Evolutionary conservation across 2,329 filamentous ascomycete genomes (phyloP).

Genomic region (Catunica adiposa): DNA sequence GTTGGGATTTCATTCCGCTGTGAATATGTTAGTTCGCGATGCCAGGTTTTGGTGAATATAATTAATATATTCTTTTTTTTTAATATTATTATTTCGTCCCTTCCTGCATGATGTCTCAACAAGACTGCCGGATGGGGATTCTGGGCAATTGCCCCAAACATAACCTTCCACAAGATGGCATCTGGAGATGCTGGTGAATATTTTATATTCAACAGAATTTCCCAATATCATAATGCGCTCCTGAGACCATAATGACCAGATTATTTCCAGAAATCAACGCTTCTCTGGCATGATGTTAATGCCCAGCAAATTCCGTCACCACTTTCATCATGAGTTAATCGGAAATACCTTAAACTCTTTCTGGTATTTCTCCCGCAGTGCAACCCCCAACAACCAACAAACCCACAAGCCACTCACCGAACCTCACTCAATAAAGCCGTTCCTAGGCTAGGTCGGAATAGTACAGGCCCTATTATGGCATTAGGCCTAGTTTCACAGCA

Average conservation of each 20-base stretch:
- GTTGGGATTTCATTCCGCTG: too few species aligned
- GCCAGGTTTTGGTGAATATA: too few species aligned
- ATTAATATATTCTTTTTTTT: too few species aligned
- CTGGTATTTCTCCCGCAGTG: not conserved
- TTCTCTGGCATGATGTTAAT: conserved; percentile 1
- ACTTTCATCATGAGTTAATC: not conserved
- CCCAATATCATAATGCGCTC: not conserved
- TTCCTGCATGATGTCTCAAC: not conserved
- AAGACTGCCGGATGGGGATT: not conserved
- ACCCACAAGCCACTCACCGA: not conserved
- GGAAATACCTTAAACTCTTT: not conserved
- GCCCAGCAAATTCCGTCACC: not conserved
- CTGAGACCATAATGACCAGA: not conserved
- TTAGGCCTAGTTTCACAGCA: not conserved
- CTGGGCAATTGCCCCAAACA: not conserved
- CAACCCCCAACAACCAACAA: conserved; percentile 1
- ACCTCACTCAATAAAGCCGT: not conserved
- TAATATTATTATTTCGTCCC: too few species aligned
- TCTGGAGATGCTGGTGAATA: not conserved
- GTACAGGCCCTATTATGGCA: not conserved
- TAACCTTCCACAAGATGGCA: not conserved
- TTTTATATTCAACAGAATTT: not conserved
- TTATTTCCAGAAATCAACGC: not conserved
- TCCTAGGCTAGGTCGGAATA: not conserved
- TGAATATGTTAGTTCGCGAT: too few species aligned